A percentile compares a stretch with the other conserved stretches of the same genome.
Conservation (phyloP, 2,329 filamentous ascomycete species). For the Alternaria alternata region DNA sequence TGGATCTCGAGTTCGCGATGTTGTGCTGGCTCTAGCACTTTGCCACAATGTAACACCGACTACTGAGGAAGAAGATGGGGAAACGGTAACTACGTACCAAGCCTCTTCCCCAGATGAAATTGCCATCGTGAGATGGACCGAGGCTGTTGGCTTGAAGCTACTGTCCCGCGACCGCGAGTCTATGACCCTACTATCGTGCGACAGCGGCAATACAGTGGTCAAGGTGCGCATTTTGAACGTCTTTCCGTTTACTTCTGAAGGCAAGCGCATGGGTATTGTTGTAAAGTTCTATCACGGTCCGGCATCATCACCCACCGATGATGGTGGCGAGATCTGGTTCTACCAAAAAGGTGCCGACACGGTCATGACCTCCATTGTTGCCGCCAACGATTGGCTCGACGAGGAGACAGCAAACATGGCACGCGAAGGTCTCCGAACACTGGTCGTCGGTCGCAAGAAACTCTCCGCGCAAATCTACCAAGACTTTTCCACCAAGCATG, state of each 20-base stretch:
- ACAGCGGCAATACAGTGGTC: constrained; percentile 77
- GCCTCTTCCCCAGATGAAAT: constrained; percentile 98
- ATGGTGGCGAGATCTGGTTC: constrained; percentile 89
- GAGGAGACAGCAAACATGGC: constrained; percentile 99
- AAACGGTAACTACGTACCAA: constrained; percentile 84
- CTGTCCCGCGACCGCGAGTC: constrained; percentile 84
- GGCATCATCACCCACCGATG: constrained; percentile 54
- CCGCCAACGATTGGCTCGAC: constrained; percentile 96
- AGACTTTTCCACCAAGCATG: constrained; percentile 78
- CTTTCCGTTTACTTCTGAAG: constrained; percentile 97
- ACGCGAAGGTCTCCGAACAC: constrained; percentile 88
- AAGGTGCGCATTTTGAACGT: constrained; percentile 89
- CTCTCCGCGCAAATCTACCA: constrained; percentile 80
- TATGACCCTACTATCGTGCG: constrained; percentile 81
- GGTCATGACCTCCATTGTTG: constrained; percentile 96
- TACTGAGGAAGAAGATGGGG: constrained; percentile 80
- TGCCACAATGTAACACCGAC: constrained; percentile 98
- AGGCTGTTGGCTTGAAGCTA: constrained; percentile 86
- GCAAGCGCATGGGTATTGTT: constrained; percentile 97
- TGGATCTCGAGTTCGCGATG: constrained; percentile 88
- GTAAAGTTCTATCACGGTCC: constrained; percentile 74
- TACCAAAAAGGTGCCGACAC: constrained; percentile 98
- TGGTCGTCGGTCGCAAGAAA: constrained; percentile 92
- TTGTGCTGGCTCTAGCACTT: constrained; percentile 88
- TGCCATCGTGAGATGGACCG: constrained; percentile 95